phyloP scores from a whole-genome alignment of 2,329 filamentous ascomycete genomes.

The Pseudocercospora musae region DNA sequence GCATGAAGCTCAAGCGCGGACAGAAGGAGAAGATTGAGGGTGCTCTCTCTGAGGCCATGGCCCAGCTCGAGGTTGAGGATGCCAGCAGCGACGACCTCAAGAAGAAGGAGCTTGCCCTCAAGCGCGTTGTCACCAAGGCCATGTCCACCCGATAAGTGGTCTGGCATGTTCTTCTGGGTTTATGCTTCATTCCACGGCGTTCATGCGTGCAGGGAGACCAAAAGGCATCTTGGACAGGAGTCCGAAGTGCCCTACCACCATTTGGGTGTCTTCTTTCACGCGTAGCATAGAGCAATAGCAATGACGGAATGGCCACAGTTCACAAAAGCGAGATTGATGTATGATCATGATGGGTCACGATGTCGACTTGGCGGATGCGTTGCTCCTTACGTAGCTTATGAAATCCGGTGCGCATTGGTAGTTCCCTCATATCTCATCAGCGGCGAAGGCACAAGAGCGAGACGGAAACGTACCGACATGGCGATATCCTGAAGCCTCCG shows the following conservation, averaged over 20 bases:
- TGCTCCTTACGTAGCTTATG: constrained; percentile 16
- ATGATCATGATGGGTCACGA: constrained; percentile 25
- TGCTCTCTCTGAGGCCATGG: constrained; percentile 95
- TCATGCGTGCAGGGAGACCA: constrained; percentile 22
- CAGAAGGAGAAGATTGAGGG: constrained; percentile 99
- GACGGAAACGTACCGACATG: background rate
- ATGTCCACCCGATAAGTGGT: constrained; percentile 37
- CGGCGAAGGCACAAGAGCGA: background rate
- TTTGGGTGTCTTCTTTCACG: constrained; percentile 12
- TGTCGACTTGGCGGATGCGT: constrained; percentile 21
- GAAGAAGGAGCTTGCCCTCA: constrained; percentile 99
- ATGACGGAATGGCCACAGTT: constrained; percentile 23
- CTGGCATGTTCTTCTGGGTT: constrained; percentile 15
- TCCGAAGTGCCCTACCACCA: constrained; percentile 15
- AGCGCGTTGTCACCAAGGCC: constrained; percentile 92
- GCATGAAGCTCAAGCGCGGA: constrained; percentile 95
- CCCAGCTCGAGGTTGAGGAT: constrained; percentile 92
- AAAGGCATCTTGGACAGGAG: constrained; percentile 19
- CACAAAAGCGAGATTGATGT: constrained; percentile 27
- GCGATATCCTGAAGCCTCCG: background rate
- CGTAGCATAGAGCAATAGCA: constrained; percentile 26
- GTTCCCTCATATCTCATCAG: no score
- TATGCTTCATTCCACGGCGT: constrained; percentile 21
- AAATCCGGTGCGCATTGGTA: background rate
- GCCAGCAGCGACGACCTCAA: constrained; percentile 89